Percentiles rank a stretch among this genome's conserved stretches.
phyloP scores from a whole-genome alignment of 139 green algal species.

The Auxenochlorella pyrenoidosa region DNA sequence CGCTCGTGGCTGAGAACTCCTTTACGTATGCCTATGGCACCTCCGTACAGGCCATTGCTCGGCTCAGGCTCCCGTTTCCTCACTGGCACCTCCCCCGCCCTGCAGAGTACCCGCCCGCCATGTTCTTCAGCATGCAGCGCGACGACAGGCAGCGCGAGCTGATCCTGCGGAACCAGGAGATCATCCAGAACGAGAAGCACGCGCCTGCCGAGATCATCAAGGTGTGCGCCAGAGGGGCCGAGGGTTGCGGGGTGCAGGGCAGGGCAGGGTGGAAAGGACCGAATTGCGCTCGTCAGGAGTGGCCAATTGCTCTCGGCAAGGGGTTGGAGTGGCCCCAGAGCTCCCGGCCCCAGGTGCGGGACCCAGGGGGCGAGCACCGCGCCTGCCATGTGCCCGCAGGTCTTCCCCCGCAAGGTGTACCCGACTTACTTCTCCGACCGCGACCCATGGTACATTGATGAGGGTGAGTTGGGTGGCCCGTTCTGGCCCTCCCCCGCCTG shows the following conservation, averaged over 20 bases:
- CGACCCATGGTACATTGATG: conserved; percentile 11
- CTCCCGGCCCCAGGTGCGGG: too few relatives aligned
- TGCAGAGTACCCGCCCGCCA: conserved; percentile 32
- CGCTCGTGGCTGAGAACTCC: too few relatives aligned
- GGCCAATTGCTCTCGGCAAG: too few relatives aligned
- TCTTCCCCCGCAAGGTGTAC: conserved; percentile 11
- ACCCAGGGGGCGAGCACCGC: too few relatives aligned
- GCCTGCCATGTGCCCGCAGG: background rate
- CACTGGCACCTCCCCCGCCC: background rate
- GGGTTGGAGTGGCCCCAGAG: too few relatives aligned
- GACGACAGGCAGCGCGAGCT: conserved; percentile 16
- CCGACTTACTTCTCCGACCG: conserved; percentile 23
- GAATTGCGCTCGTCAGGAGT: too few relatives aligned
- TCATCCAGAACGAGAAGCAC: background rate
- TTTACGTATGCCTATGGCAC: too few relatives aligned
- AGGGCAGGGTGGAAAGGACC: too few relatives aligned
- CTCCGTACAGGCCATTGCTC: background rate
- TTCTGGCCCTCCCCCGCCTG: too few relatives aligned
- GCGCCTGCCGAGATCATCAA: conserved; percentile 5
- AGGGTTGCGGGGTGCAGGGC: too few relatives aligned
- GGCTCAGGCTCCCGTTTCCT: background rate
- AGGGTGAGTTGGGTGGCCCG: background rate
- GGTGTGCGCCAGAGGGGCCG: background rate
- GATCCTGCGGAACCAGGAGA: background rate
- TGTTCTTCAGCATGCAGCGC: conserved; percentile 19